Conservation (phyloP, 768 basidiomycete genomes). For the Suillus brevipes region DNA sequence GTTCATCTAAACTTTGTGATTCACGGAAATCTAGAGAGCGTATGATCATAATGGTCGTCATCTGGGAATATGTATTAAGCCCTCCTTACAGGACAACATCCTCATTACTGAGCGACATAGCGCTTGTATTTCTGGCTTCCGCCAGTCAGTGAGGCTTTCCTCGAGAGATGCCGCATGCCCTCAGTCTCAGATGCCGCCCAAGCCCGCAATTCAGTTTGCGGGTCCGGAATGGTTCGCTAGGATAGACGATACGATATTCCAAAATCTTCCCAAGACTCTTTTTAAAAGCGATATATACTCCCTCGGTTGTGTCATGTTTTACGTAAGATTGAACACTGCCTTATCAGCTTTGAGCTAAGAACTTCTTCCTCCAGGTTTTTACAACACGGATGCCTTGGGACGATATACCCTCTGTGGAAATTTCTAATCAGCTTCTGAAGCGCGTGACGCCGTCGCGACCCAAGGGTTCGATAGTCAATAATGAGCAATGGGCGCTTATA, state of each 20-base stretch:
- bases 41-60: neutral
- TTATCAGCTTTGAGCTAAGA: neutral
- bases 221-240: neutral
- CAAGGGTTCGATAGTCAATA: neutral
- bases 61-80: neutral
- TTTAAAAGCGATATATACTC: neutral
- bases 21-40: slow-evolving; percentile 1
- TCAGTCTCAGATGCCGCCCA: neutral
- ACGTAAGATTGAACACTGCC: neutral
- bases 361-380: neutral
- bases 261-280: neutral
- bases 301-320: neutral
- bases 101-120: slow-evolving; percentile 4
- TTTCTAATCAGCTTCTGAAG: neutral
- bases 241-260: neutral
- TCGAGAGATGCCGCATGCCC: neutral
- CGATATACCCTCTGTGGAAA: neutral
- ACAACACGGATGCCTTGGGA: neutral
- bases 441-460: neutral
- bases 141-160: slow-evolving; percentile 2
- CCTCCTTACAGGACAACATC: neutral
- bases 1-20: neutral
- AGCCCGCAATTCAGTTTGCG: neutral
- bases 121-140: neutral
- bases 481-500: neutral